Evolutionary conservation across 805 yeast genomes (phyloP).

Genomic region (Candida morakotiae): DNA sequence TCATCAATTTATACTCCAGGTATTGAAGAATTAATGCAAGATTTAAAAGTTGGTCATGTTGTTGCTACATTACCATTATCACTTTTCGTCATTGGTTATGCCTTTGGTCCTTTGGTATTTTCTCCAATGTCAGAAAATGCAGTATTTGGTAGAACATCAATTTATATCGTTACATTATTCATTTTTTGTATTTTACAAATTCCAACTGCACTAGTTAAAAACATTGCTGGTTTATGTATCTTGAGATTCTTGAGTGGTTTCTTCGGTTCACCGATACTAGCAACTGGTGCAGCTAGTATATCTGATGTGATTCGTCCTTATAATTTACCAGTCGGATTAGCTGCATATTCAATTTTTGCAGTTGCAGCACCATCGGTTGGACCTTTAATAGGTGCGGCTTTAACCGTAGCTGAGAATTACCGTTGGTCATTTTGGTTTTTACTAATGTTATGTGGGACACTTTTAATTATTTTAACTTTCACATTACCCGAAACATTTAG

Average conservation of each 20-base stretch:
- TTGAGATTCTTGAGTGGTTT: slow-evolving; percentile 54
- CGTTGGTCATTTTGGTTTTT: slow-evolving; percentile 54
- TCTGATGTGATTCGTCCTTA: slow-evolving; percentile 45
- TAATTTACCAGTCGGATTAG: slow-evolving; percentile 43
- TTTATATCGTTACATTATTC: slow-evolving; percentile 44
- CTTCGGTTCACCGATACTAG: slow-evolving; percentile 51
- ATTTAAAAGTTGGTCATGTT: slow-evolving; percentile 42
- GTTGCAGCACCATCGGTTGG: slow-evolving; percentile 54
- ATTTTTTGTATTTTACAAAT: slow-evolving; percentile 50
- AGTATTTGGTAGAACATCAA: slow-evolving; percentile 47
- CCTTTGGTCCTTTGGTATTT: slow-evolving; percentile 55
- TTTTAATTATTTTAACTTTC: slow-evolving; percentile 22
- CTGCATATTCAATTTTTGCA: slow-evolving; percentile 51
- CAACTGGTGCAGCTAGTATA: slow-evolving; percentile 57
- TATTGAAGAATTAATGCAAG: slow-evolving; percentile 36
- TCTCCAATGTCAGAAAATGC: slow-evolving; percentile 59
- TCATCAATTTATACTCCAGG: slow-evolving; percentile 56
- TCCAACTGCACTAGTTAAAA: slow-evolving; percentile 49
- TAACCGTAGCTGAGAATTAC: slow-evolving; percentile 26
- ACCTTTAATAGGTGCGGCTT: slow-evolving; percentile 53
- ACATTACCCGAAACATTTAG: slow-evolving; percentile 49
- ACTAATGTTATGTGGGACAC: slow-evolving; percentile 20
- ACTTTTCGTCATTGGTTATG: slow-evolving; percentile 57
- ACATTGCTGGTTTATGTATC: slow-evolving; percentile 48
- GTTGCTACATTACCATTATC: slow-evolving; percentile 50